Evolutionary conservation across 495 filamentous ascomycete genomes (phyloP), one percentile per base, ranked within the genome.

Genomic region (Penicillium soppii): DNA sequence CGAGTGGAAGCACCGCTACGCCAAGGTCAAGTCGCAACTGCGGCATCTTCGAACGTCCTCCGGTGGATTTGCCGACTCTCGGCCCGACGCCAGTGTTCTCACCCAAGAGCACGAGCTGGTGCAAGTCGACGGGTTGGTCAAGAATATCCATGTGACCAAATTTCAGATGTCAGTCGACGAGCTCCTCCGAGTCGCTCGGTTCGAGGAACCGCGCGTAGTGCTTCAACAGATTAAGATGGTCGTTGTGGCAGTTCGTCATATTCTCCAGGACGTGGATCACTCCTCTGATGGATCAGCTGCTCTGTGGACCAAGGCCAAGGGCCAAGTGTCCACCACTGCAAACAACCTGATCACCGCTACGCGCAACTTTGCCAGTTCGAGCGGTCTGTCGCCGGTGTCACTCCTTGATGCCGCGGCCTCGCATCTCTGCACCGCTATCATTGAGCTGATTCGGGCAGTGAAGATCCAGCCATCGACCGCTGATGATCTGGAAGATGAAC

Each of bases 111-210:
- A 82, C 48, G 86, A 84, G 10, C 82, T 96, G 54, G 77, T 85
- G 17, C 77, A 87, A 50, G 76, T 81, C 8, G 78, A 87, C 42
- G 94, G 94, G 2, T 63, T 92, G 20, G 83, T 98, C 40, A 89
- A 87, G 68, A 92, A 96, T 68, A 82, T 96, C 17, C 87, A 96
- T 70, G 82, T 98, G 39, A 96, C 94, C 29, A 90, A 89, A 55
- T 97, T 95, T 77, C 94, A 98, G 65, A 87, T 97, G 55, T 83
- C 91, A 13, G 88, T 98, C 50, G 94, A 97, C 62, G 94, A 97
- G 60, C 81, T 97, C 5, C 75, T 98, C n/a, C 84, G 83, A 29
- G 76, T 76, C 35, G 90, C 89, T 3, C 84, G 92, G 13, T 77
- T 72, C 21, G 82, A 86, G n/a, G 84, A 88, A 42, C 84, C 90